Percentiles rank a stretch among this genome's conserved stretches.
Evolutionary conservation across 208 protist species (phyloP).

Genomic region (Sergeia podlipaevii): DNA sequence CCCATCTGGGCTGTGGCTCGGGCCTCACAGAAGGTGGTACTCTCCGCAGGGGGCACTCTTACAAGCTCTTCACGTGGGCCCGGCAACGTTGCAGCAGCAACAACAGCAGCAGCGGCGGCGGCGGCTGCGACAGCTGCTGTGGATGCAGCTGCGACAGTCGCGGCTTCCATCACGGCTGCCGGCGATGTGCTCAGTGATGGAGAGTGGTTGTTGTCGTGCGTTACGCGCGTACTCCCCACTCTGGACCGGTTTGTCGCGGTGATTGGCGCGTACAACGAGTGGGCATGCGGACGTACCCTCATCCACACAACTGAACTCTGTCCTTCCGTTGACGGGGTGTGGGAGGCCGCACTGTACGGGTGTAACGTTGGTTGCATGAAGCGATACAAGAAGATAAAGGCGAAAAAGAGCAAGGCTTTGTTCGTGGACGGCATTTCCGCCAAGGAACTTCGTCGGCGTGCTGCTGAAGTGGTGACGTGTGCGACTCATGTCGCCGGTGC

Average conservation of each 20-base stretch:
- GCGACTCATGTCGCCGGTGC: no score
- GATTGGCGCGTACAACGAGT: neutral
- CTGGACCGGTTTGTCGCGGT: neutral
- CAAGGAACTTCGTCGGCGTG: no score
- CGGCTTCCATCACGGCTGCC: neutral
- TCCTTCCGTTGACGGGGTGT: neutral
- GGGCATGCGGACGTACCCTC: neutral
- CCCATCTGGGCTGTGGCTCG: conserved; percentile 13
- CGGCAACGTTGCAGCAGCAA: conserved; percentile 5
- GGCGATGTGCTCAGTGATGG: neutral
- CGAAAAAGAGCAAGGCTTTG: no score
- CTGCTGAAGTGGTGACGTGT: no score
- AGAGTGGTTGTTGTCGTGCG: neutral
- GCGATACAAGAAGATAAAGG: no score
- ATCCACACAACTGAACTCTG: neutral
- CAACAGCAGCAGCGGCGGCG: neutral
- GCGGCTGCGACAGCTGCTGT: neutral
- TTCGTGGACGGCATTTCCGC: neutral
- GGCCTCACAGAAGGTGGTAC: neutral
- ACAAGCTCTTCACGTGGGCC: neutral
- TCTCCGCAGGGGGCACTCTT: neutral
- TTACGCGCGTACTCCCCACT: neutral
- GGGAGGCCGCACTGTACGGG: neutral
- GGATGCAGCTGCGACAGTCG: neutral
- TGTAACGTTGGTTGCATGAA: conserved; percentile 1